A percentile compares a stretch with the other conserved stretches of the same genome.
Evolutionary conservation across 352 stramenopile species (phyloP).

Genomic region (Stephanocyclus meneghinianus): DNA sequence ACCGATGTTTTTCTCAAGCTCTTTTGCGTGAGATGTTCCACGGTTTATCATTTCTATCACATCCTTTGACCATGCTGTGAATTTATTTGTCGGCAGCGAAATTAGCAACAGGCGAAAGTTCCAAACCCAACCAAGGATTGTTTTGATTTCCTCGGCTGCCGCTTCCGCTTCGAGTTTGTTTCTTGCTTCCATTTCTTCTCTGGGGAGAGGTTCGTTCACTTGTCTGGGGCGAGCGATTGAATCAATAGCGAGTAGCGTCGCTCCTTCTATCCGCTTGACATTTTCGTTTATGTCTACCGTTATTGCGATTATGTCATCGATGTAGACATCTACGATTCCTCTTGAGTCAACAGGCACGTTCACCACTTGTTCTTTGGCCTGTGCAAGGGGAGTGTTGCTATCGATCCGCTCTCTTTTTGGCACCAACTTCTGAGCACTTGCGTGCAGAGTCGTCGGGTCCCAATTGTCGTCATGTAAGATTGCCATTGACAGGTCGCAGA

Average conservation of each 20-base stretch:
- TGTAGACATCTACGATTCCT: slow-evolving; percentile 18
- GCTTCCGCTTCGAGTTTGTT: slow-evolving; percentile 31
- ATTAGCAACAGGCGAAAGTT: slow-evolving; percentile 19
- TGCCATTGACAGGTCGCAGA: slow-evolving; percentile 30
- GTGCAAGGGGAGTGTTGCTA: slow-evolving; percentile 1
- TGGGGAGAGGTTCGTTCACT: slow-evolving; percentile 22
- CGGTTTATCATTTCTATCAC: slow-evolving; percentile 7
- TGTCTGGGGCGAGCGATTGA: slow-evolving; percentile 2
- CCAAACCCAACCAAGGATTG: slow-evolving; percentile 23
- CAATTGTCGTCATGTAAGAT: slow-evolving; percentile 14
- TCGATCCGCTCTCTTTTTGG: not conserved
- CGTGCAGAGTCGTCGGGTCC: slow-evolving; percentile 5
- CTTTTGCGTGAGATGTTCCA: slow-evolving; percentile 9
- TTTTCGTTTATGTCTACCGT: slow-evolving; percentile 16
- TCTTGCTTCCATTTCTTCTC: slow-evolving; percentile 25
- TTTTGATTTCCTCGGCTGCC: slow-evolving; percentile 22
- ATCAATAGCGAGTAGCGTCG: slow-evolving; percentile 15
- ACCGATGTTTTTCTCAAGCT: not conserved
- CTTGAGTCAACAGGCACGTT: slow-evolving; percentile 1
- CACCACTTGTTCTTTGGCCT: slow-evolving; percentile 9
- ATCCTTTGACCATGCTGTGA: slow-evolving; percentile 14
- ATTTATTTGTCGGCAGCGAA: slow-evolving; percentile 31
- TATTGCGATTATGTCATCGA: slow-evolving; percentile 22
- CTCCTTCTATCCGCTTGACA: not conserved
- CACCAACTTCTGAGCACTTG: not conserved